Base-by-base conservation (phyloP, 495 filamentous ascomycete species). In the Niebla homalea region DNA sequence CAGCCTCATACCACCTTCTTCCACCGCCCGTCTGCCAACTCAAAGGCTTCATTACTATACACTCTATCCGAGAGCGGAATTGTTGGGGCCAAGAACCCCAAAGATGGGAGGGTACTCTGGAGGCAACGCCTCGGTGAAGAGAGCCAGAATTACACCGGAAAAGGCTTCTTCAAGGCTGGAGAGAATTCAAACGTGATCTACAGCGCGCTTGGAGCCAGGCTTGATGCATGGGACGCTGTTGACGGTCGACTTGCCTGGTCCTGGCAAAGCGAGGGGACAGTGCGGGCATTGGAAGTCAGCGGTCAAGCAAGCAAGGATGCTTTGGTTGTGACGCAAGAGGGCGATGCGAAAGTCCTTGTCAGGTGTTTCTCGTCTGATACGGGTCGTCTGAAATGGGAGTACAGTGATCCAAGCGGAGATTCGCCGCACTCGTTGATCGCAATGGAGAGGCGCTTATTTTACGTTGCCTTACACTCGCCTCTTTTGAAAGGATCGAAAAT, bases 1-100 rank as follows among this genome's bases (percentile, higher is more conserved):
- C 80, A 83, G 57, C 68, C 75, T 63, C 76, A 84, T 39, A 85
- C 87, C 36, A 94, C 88, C 45, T 95, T 99, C 75, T 96, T 97
- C 76, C 88, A 95, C 67, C 80, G 80, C 52, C 93, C 92, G 12
- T 75, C 80, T 49, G 66, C 78, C 16, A 72, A 81, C 48, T 89
- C 88, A 18, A 87, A 84, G 64, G 90, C 90, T 16, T 89, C 85
- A 23, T 71, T 97, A 25, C 74, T 99, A 26, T 99, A 95, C 62
- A 94, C 93, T 0, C 69, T 97, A 14, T 89, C 85, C 50, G 81
- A 93, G 25, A 76, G 84, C 35, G 77, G 77, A 19, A 76, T 94
- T 8, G 65, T 97, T 1, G 93, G 88, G 25, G 90, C 92, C 0
- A 74, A 96, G 11, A 93, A 96, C 57, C 92, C 92, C 15, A 83